Evolutionary conservation across 345 rosid genomes (phyloP).

Genomic region (Odontarrhena argentea): DNA sequence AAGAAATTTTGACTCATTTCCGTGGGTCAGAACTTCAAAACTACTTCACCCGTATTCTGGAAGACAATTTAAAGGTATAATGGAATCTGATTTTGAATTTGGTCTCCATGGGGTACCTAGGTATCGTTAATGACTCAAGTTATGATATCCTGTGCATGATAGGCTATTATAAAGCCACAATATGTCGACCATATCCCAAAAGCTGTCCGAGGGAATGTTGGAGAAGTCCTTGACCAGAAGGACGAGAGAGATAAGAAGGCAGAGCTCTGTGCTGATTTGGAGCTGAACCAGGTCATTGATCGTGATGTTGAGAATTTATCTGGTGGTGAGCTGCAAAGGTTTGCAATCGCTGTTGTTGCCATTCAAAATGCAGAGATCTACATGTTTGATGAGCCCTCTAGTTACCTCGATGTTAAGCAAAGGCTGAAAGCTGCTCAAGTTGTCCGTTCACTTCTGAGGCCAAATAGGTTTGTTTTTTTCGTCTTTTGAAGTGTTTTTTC

Average conservation of each 20-base stretch:
- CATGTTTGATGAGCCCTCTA: constrained; percentile 99
- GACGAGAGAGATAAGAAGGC: constrained; percentile 81
- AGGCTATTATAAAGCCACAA: constrained; percentile 99
- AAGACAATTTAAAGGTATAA: constrained; percentile 88
- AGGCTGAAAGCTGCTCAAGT: constrained; percentile 99
- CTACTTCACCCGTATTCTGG: constrained; percentile 92
- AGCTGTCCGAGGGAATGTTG: constrained; percentile 94
- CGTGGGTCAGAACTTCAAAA: constrained; percentile 97
- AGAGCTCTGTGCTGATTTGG: constrained; percentile 77
- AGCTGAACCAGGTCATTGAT: constrained; percentile 91
- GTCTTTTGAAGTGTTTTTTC: constrained; percentile 2
- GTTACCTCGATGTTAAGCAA: constrained; percentile 99
- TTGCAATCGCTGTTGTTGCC: constrained; percentile 95
- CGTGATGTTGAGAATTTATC: constrained; percentile 91
- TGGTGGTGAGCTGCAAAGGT: constrained; percentile 98
- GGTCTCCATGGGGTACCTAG: constrained; percentile 13
- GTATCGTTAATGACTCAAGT: constrained; percentile 1
- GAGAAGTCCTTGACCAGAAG: constrained; percentile 90
- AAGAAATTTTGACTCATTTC: constrained; percentile 93
- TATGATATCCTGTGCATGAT: constrained; percentile 26
- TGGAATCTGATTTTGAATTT: neutral
- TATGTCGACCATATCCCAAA: constrained; percentile 97
- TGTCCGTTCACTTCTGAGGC: constrained; percentile 81
- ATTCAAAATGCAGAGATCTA: constrained; percentile 97
- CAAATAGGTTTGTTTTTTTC: constrained; percentile 61